phyloP scores from a whole-genome alignment of 1,284 basidiomycete genomes.

The Stygiomarasmius scandens region DNA sequence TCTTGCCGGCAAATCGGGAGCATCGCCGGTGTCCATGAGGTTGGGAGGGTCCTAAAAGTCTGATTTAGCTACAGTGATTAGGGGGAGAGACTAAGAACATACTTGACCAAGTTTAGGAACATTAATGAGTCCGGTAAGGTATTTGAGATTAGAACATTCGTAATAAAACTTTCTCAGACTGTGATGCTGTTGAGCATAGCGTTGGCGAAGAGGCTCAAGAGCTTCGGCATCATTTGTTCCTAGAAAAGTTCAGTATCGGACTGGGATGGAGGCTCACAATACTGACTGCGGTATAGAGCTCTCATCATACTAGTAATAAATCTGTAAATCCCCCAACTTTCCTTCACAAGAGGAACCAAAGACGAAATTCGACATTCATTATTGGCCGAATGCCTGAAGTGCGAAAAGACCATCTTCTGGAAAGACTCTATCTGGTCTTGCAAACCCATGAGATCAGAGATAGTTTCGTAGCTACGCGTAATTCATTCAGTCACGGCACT shows the following conservation, averaged over 20 bases:
- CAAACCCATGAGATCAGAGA: slow-evolving; percentile 91
- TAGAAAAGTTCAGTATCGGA: slow-evolving; percentile 37
- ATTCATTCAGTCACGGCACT: slow-evolving; percentile 10
- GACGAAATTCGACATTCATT: slow-evolving; percentile 96
- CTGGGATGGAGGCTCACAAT: no score
- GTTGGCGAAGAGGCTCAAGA: slow-evolving; percentile 81
- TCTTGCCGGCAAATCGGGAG: slow-evolving; percentile 87
- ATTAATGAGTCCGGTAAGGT: slow-evolving; percentile 93
- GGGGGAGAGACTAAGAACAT: slow-evolving; percentile 1
- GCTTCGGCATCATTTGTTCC: slow-evolving; percentile 88
- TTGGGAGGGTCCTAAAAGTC: slow-evolving; percentile 85
- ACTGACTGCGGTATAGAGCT: slow-evolving; percentile 89
- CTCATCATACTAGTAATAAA: slow-evolving; percentile 98
- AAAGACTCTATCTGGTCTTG: slow-evolving; percentile 98
- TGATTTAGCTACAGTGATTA: no score
- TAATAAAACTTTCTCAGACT: slow-evolving; percentile 95
- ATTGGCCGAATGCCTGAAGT: slow-evolving; percentile 87
- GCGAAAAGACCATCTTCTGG: slow-evolving; percentile 93
- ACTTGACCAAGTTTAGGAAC: slow-evolving; percentile 94
- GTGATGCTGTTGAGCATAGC: slow-evolving; percentile 89
- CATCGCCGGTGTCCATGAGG: slow-evolving; percentile 79
- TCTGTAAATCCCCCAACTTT: slow-evolving; percentile 96
- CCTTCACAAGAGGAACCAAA: slow-evolving; percentile 92
- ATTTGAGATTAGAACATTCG: slow-evolving; percentile 96
- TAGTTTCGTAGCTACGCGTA: slow-evolving; percentile 86